Base-by-base conservation (phyloP, 2,329 filamentous ascomycete species). In the Mollisia scopiformis region DNA sequence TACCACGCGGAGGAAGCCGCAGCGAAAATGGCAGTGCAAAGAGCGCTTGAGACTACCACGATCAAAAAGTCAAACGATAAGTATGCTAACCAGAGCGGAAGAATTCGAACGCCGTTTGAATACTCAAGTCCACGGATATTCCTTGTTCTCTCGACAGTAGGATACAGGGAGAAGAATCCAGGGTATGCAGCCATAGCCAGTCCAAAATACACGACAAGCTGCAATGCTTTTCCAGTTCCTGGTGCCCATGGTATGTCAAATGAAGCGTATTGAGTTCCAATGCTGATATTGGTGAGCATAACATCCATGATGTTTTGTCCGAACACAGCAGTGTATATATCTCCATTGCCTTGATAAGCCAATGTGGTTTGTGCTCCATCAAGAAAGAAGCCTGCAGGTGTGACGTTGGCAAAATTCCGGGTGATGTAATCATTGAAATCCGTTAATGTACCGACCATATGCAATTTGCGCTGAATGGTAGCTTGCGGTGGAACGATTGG, bases 41-140 rank as follows among this genome's bases (percentile, higher is more conserved):
- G 69, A 7, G 87, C 86, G 21, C 88, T 87, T 27, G 87, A 84
- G 3, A 85, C 69, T 14, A 96, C 72, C 1, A 92, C 88, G 58
- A 96, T 87, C 46, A 84, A 73, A 65, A 93, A 92, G 76, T 97
- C 93, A 71, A 97, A 96, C 0, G 81, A 71, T 0, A 90, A 80
- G 71, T 97, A 96, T 1, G 93, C 91, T 5, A 91, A 76, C 93
- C 94, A 97, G 1, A 97, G 79, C 0, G 93, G 92, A 8, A 91
- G 79, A 0, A 91, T 88, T 13, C 91, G 83, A 28, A 97, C 92
- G 50, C 93, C 93, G 71, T 97, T 97, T 57, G 91, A 96, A 76
- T 96, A 97, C 74, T 97, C 89, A 30, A 97, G 79, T 16, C 90
- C 90, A 55, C 93, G 86, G 25, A 97, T 91, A 65, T 92, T 90